Evolutionary conservation across 192 early-diverging fungal genomes (phyloP), one percentile per base, ranked within the genome.

Genomic region (Gaertneriomyces semiglobifer): DNA sequence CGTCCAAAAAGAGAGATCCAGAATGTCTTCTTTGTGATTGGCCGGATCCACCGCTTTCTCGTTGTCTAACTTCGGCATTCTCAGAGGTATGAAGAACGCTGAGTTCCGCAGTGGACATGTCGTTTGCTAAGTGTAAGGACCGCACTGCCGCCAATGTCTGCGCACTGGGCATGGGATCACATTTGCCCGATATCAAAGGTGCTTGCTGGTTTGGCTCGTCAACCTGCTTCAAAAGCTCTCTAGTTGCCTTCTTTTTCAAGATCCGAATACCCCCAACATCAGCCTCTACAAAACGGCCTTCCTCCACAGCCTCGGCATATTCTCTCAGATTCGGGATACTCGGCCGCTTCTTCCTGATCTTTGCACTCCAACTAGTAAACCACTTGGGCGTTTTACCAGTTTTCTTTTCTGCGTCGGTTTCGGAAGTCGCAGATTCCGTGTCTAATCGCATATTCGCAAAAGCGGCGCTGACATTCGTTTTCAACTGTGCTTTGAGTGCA

Each of bases 271-370:
- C 55, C n/a, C 20, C 50, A n/a, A n/a, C 50, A 52, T 52, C 50
- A n/a, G n/a, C 20, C 3, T 57, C 55, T 38, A 16, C 39, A 14
- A 38, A 16, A n/a, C 48, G 48, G 11, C 48, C 48, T n/a, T 18
- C 18, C 18, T 50, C 48, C 4, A 57, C 39, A 39, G 19, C 38
- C 38, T 57, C 62, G 16, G 18, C 62, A 25, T 60, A 60, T 14
- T 68, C 66, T 50, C 44, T 68, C 25, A 68, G 45, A 40, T 60
- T 68, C n/a, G 66, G 66, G 7, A 68, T 14, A 41, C 66, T 68
- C 18, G 66, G 66, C 5, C 66, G 57, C 48, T 68, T 68, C 58
- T 53, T 59, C 20, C 66, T 56, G 20, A 68, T 60, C n/a, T 43
- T 45, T 1, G 20, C 66, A 43, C 66, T 68, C 66, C 57, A 68